A percentile compares a stretch with the other conserved stretches of the same genome.
phyloP scores from a whole-genome alignment of 148 eudicot genomes.

The Chenopodium album region DNA sequence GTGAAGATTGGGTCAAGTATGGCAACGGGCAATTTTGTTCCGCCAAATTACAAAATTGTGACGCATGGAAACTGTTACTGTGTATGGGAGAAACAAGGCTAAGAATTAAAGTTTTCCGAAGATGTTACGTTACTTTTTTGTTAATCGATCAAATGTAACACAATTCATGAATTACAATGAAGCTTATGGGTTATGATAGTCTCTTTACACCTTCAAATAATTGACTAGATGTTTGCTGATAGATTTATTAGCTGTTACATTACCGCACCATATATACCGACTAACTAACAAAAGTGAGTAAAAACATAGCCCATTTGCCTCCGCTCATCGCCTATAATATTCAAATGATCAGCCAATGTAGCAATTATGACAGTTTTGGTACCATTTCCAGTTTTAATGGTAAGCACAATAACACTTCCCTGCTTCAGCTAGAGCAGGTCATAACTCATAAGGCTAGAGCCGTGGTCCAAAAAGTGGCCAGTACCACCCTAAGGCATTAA shows the following conservation, averaged over 20 bases:
- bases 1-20: constrained; percentile 31
- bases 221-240: neutral
- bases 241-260: too few relatives aligned
- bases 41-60: constrained; percentile 42
- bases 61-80: constrained; percentile 44
- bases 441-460: too few relatives aligned
- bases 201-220: neutral
- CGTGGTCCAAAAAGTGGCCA: too few relatives aligned
- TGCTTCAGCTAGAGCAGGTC: too few relatives aligned
- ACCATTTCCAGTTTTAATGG: too few relatives aligned
- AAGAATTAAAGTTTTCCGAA: neutral
- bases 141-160: neutral
- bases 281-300: neutral
- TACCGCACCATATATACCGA: neutral
- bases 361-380: too few relatives aligned
- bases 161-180: neutral
- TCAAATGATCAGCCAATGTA: too few relatives aligned
- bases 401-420: too few relatives aligned
- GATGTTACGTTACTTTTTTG: neutral
- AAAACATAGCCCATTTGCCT: neutral
- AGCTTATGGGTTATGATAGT: neutral
- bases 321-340: too few relatives aligned
- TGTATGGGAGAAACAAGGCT: constrained; percentile 31
- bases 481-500: too few relatives aligned
- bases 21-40: constrained; percentile 49